Evolutionary conservation across 495 filamentous ascomycete genomes (phyloP).

Genomic region (Filosporella fistucella): DNA sequence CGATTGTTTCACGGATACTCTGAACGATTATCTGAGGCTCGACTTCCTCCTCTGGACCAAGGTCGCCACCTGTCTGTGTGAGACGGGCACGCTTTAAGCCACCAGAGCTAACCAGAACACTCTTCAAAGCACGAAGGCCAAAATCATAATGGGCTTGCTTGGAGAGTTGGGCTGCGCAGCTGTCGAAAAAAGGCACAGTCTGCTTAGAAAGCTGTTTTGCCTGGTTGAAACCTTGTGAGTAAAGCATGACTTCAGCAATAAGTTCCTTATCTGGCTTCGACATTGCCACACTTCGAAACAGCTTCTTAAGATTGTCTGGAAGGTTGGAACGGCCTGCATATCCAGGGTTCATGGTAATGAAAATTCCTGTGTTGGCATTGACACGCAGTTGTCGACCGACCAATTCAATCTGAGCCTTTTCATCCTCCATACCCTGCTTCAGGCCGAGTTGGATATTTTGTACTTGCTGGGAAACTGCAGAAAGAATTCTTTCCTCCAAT

Average conservation of each 20-base stretch:
- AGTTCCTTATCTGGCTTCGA: constrained; percentile 99
- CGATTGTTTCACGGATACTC: constrained; percentile 96
- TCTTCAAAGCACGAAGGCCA: constrained; percentile 94
- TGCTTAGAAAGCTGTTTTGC: constrained; percentile 90
- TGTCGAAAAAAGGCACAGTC: constrained; percentile 96
- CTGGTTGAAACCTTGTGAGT: constrained; percentile 96
- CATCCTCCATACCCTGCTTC: constrained; percentile 70
- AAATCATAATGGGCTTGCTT: constrained; percentile 99
- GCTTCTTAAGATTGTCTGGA: constrained; percentile 97
- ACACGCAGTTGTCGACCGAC: constrained; percentile 84
- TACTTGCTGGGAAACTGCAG: constrained; percentile 96
- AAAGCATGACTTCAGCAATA: constrained; percentile 99
- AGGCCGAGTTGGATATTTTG: constrained; percentile 98
- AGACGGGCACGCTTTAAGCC: constrained; percentile 87
- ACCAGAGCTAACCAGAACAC: constrained; percentile 94
- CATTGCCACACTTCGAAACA: constrained; percentile 99
- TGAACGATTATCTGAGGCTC: constrained; percentile 99
- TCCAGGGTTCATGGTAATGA: constrained; percentile 99
- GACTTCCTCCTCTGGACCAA: constrained; percentile 68
- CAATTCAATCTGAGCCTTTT: constrained; percentile 84
- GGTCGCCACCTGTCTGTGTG: constrained; percentile 42
- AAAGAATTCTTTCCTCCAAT: constrained; percentile 93
- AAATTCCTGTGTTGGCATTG: constrained; percentile 91
- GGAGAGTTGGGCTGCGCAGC: constrained; percentile 71
- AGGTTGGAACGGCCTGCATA: constrained; percentile 97